Conservation (phyloP, 2,329 filamentous ascomycete genomes). For the Claviceps digitariae region DNA sequence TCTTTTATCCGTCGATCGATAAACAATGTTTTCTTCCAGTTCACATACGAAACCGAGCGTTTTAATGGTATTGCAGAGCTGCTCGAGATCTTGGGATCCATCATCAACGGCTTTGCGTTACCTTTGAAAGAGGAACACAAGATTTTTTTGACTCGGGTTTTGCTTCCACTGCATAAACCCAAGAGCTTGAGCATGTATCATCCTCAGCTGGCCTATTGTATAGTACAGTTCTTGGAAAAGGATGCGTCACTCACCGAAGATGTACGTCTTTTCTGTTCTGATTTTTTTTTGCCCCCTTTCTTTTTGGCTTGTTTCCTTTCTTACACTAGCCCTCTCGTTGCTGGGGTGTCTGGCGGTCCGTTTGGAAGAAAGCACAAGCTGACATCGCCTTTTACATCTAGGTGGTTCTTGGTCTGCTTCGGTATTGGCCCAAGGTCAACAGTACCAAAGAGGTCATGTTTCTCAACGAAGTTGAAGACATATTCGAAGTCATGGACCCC, state of each 20-base stretch:
- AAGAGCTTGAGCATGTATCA: constrained; percentile 99
- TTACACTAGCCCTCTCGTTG: not conserved
- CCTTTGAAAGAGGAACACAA: constrained; percentile 98
- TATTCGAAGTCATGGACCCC: constrained; percentile 99
- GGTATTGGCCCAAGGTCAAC: constrained; percentile 99
- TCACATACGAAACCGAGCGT: constrained; percentile 94
- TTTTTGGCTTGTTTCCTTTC: not conserved
- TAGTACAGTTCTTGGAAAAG: constrained; percentile 97
- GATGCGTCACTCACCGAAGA: constrained; percentile 95
- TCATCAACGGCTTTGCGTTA: constrained; percentile 96
- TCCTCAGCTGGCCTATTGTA: constrained; percentile 94
- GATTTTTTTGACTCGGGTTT: constrained; percentile 83
- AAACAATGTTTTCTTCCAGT: constrained; percentile 99
- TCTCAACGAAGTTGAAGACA: constrained; percentile 96
- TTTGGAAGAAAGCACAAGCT: not conserved
- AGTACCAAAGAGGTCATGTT: constrained; percentile 99
- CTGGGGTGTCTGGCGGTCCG: not conserved
- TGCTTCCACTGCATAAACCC: constrained; percentile 92
- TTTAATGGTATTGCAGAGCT: constrained; percentile 98
- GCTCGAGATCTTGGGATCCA: constrained; percentile 91
- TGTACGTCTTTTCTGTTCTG: constrained; percentile 40
- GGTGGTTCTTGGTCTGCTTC: constrained; percentile 85
- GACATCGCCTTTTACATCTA: constrained; percentile 18
- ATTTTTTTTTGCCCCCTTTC: no score
- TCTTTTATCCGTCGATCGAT: constrained; percentile 97